Base-by-base conservation (phyloP, 179 eudicot species). In the Dionaea muscipula region DNA sequence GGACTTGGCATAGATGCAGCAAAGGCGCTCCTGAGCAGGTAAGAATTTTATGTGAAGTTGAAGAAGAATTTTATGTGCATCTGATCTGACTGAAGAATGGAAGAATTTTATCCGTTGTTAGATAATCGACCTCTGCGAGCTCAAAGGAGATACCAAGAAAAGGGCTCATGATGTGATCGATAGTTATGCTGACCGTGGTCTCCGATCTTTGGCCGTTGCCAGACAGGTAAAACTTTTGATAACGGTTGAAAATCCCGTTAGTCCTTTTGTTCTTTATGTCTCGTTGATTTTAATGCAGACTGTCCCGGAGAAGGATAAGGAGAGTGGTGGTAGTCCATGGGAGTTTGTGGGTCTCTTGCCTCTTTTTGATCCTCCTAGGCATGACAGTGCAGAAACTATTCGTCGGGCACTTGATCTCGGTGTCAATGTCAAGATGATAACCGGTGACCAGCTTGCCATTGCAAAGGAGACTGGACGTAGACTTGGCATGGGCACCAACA, bases 21-120 rank as follows among this genome's bases (percentile, higher is more conserved):
- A 87, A 87, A 72, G 96, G 96, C 59, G 90, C 96, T 37, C 96
- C 96, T 20, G 96, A 87, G 62, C 84, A 85, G 76, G 96, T 87
- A 72, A 57, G 61, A 25, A 24, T 48, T 1, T 10, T n/a, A 31
- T 28, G 35, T 31, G 10, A 31, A 31, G 35, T 6, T 31, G 10
- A 31, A 31, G 10, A 31, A 31, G 35, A 31, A n/a, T n/a, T n/a
- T n/a, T n/a, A n/a, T n/a, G n/a, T n/a, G n/a, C n/a, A n/a, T n/a
- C n/a, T n/a, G n/a, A n/a, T n/a, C n/a, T n/a, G n/a, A n/a, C n/a
- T n/a, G n/a, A n/a, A n/a, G n/a, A 31, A 28, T 3, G 35, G 35
- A 28, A 28, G 8, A 28, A 28, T 18, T 31, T 23, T 43, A 6
- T 59, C 13, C 19, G 4, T 21, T 70, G n/a, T 26, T 53, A 86